Conservation (phyloP, 2,329 filamentous ascomycete genomes). For the Pleurostoma richardsiae region DNA sequence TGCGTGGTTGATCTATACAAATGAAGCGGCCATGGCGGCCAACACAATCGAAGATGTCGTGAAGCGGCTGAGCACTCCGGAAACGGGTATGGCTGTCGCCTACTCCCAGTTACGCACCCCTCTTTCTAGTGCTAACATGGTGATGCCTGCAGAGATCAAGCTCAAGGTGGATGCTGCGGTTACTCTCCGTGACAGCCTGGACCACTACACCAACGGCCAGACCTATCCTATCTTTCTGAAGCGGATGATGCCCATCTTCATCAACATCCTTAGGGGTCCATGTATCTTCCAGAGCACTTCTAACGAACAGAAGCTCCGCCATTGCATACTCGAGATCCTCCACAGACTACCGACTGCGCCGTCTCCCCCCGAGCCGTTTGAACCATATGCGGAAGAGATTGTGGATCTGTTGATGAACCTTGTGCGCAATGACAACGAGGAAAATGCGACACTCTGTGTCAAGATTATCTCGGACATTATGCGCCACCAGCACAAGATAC, state of each 20-base stretch:
- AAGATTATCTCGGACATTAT: conserved; percentile 98
- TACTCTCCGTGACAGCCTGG: conserved; percentile 85
- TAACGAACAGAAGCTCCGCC: conserved; percentile 89
- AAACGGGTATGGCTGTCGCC: conserved; percentile 42
- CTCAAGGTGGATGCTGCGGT: conserved; percentile 76
- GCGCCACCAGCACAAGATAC: conserved; percentile 82
- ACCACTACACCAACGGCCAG: conserved; percentile 74
- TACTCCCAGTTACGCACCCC: conserved; percentile 8
- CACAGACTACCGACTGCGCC: conserved; percentile 72
- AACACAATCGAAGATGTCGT: conserved; percentile 59
- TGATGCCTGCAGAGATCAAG: conserved; percentile 60
- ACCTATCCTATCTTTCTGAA: conserved; percentile 79
- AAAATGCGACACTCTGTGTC: conserved; percentile 96
- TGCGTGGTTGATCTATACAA: conserved; percentile 1
- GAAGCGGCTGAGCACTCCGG: conserved; percentile 51
- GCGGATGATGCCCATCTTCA: conserved; percentile 84
- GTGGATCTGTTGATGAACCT: conserved; percentile 87
- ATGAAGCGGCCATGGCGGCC: conserved; percentile 55
- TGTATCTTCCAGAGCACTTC: conserved; percentile 90
- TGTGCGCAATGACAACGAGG: conserved; percentile 90
- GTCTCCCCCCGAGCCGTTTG: conserved; percentile 73
- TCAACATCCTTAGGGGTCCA: conserved; percentile 76
- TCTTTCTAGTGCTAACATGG: not conserved
- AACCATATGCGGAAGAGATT: conserved; percentile 82
- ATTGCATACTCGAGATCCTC: conserved; percentile 89